Evolutionary conservation across 1,284 basidiomycete genomes (phyloP).

Genomic region (Ceratobasidium sp.): DNA sequence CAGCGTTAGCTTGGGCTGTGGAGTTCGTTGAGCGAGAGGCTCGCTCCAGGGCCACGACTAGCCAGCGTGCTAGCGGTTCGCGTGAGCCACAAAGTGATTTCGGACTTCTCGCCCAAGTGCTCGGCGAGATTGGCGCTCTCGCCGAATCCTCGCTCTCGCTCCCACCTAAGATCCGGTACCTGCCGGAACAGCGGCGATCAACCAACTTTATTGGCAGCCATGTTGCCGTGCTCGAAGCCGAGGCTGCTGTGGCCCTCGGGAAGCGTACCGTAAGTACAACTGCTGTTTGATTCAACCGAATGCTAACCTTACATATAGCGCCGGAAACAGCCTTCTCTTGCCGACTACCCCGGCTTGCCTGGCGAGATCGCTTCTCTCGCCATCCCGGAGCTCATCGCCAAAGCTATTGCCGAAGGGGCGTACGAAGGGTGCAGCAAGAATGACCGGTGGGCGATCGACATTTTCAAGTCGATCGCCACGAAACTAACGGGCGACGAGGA

Average conservation of each 20-base stretch:
- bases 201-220: neutral
- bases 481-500: neutral
- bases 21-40: neutral
- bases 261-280: constrained; percentile 1
- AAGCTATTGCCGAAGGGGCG: neutral
- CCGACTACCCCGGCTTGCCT: constrained; percentile 5
- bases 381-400: constrained; percentile 5
- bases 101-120: neutral
- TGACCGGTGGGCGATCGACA: neutral
- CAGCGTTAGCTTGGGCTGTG: neutral
- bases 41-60: neutral
- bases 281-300: neutral
- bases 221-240: neutral
- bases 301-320: neutral
- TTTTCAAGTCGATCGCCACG: neutral
- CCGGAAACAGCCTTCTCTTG: neutral
- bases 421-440: neutral
- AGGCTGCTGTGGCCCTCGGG: neutral
- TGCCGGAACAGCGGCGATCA: neutral
- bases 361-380: constrained; percentile 3
- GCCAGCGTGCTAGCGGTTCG: neutral
- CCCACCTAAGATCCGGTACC: neutral
- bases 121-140: neutral
- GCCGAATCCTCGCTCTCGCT: neutral
- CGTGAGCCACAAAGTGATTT: neutral